These are phyloP conservation scores for Pichia insulana DNA, from an alignment of 805 yeast genomes.

Conservation along the genomic window DNA sequence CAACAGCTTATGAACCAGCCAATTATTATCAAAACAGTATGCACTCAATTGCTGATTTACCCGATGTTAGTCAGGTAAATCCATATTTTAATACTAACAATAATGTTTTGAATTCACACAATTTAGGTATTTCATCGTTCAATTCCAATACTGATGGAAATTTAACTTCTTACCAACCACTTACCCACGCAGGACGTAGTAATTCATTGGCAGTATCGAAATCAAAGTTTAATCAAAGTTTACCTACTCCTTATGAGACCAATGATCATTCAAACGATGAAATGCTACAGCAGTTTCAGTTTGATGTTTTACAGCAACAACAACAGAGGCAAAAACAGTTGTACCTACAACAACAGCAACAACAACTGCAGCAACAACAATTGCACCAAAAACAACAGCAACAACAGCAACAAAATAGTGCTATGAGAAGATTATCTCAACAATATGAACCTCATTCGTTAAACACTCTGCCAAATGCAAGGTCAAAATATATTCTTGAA, in stretches of 20 bases:
- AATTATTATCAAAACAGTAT: neutral
- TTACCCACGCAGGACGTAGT: neutral
- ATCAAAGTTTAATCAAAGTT: constrained; percentile 14
- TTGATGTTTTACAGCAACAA: neutral
- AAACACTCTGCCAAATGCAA: neutral
- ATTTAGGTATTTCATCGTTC: neutral
- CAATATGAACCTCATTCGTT: constrained; percentile 1
- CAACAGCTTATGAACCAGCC: neutral
- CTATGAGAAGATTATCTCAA: neutral
- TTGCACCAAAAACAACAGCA: constrained; percentile 8
- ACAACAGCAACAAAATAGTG: neutral
- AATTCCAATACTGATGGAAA: neutral
- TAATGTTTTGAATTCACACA: neutral
- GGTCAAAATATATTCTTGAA: neutral
- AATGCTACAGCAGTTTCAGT: neutral
- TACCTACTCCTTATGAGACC: constrained; percentile 24
- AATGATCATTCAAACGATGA: constrained; percentile 1
- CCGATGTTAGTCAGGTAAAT: constrained; percentile 3
- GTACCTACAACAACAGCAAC: neutral
- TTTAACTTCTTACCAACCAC: neutral
- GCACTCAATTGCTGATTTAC: constrained; percentile 4
- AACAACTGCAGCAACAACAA: neutral
- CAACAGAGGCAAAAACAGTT: neutral
- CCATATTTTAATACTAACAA: neutral
- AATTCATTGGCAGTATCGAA: constrained; percentile 11